phyloP scores from a whole-genome alignment of 1,284 basidiomycete genomes.

The Thecaphora thlaspeos region DNA sequence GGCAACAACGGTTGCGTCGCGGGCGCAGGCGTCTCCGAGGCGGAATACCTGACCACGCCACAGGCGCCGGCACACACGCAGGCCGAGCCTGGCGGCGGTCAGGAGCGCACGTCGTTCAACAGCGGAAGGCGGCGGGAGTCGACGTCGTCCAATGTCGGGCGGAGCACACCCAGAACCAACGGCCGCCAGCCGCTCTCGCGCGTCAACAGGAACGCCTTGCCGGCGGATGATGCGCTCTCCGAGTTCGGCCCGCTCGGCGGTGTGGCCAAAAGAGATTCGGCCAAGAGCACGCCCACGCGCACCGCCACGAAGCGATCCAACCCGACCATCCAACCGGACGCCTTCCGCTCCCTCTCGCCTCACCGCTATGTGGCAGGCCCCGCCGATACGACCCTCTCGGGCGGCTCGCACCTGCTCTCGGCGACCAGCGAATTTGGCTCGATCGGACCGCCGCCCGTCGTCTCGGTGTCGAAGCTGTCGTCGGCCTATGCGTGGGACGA shows the following conservation, averaged over 20 bases:
- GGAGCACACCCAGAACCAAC: too few relatives aligned
- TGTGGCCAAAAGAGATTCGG: constrained; percentile 5
- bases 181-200: background rate
- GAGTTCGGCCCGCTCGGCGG: constrained; percentile 43
- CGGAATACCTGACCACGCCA: too few relatives aligned
- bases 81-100: too few relatives aligned
- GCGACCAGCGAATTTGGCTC: constrained; percentile 1
- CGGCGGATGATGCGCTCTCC: constrained; percentile 17
- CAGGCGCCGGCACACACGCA: background rate
- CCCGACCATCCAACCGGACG: constrained; percentile 20
- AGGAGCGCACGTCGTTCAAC: too few relatives aligned
- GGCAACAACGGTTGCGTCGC: constrained; percentile 2
- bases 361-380: background rate
- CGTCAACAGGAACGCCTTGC: background rate
- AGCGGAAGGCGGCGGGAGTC: too few relatives aligned
- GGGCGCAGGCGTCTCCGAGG: too few relatives aligned
- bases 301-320: constrained; percentile 9
- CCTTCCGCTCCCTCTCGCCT: constrained; percentile 22
- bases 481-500: constrained; percentile 41
- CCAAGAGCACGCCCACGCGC: constrained; percentile 4
- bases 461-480: background rate
- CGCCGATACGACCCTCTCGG: too few relatives aligned
- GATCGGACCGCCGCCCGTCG: constrained; percentile 11
- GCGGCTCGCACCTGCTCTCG: background rate
- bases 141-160: too few relatives aligned